Evolutionary conservation across 371 early-diverging fungal genomes (phyloP), one percentile per base, ranked within the genome.

Genomic region (Rhizopus sp.): DNA sequence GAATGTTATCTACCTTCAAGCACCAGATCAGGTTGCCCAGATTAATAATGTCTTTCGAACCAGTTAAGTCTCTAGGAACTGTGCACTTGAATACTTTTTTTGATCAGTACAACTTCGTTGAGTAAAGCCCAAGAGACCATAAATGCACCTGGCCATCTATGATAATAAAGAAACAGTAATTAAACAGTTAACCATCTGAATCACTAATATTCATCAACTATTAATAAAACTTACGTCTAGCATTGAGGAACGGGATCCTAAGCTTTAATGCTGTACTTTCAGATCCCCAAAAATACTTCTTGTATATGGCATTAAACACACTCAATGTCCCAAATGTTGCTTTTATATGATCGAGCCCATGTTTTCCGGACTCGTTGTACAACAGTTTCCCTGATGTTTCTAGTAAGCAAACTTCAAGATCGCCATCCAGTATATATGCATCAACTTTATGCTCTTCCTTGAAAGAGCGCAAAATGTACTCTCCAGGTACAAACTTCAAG

Each of bases 1-100:
- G n/a, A n/a, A n/a, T n/a, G n/a, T 33, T 49, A 34, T 34, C 33
- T 49, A 49, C 49, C 49, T 29, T 49, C 49, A 49, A 32, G 10
- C 29, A 32, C 49, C 15, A 49, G 7, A 29, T n/a, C 30, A 49
- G 3, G 49, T 49, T 49, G 49, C 49, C 49, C 32, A 49, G 33
- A 29, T 31, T 32, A 15, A 49, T n/a, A 15, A 49, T 49, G 49
- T 33, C 49, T 8, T 32, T 49, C 7, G 49, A 32, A 15, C 15
- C 10, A 13, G 33, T 49, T 34, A 49, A n/a, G n/a, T 29, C 32
- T 49, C 33, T 32, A n/a, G 49, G 49, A 31, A 49, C 49, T 31
- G 33, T 15, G 33, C 31, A 49, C 32, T 49, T 49, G 32, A 31
- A 49, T 32, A 49, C 33, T 34, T 49, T 49, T 32, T 49, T 49